A percentile compares a stretch with the other conserved stretches of the same genome.
Evolutionary conservation across 2,329 filamentous ascomycete species (phyloP).

Genomic region (Cladosporium oxysporum): DNA sequence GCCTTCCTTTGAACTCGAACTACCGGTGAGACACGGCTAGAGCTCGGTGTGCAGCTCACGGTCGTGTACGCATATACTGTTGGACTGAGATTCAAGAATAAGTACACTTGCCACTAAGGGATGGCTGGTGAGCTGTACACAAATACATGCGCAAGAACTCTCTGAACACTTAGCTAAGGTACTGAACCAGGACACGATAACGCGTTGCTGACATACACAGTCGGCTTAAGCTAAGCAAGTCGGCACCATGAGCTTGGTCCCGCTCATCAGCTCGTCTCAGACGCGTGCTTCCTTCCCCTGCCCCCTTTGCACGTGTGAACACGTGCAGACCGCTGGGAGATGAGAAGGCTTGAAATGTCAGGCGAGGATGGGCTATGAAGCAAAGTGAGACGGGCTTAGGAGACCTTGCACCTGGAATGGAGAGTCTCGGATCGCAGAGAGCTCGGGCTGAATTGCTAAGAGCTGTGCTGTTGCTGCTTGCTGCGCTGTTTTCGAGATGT

Average conservation of each 20-base stretch:
- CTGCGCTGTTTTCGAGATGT: neutral
- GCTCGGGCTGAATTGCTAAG: conserved; percentile 9
- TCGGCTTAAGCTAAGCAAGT: neutral
- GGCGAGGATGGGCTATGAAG: neutral
- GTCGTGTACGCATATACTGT: no score
- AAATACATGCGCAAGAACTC: no score
- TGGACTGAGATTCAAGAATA: no score
- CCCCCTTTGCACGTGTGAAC: neutral
- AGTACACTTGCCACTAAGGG: no score
- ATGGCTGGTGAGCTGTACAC: no score
- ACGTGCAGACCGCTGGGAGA: neutral
- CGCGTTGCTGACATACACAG: neutral
- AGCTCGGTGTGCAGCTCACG: no score
- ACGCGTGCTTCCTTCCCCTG: neutral
- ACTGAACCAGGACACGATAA: neutral
- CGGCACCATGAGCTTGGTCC: neutral
- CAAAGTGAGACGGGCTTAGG: neutral
- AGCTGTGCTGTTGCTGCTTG: neutral
- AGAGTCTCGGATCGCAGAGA: conserved; percentile 17
- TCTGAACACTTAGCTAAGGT: neutral
- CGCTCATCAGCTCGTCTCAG: neutral
- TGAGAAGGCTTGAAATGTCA: neutral
- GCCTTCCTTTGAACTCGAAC: no score
- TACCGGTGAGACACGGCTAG: no score
- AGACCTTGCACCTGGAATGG: neutral